Evolutionary conservation across 2,329 filamentous ascomycete species (phyloP).

Genomic region (Dichotomopilus funicola): DNA sequence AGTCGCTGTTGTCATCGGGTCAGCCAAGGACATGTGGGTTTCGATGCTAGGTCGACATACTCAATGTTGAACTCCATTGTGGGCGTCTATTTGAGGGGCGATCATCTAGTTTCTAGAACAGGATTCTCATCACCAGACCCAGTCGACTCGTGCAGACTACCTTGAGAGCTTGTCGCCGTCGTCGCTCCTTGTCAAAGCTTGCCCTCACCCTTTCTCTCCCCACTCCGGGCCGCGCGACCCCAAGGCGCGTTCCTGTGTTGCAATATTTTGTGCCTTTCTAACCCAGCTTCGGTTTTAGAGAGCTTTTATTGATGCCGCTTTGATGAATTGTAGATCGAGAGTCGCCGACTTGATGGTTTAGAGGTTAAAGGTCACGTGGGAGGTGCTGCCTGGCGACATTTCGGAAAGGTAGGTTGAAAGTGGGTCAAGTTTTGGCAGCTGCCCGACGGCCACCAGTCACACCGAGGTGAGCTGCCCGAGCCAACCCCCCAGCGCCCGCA

Average conservation of each 20-base stretch:
- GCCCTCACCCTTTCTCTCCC: background rate
- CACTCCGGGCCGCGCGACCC: background rate
- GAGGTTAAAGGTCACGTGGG: constrained; percentile 6
- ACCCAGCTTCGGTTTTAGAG: too few relatives aligned
- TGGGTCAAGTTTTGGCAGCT: background rate
- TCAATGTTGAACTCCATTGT: constrained; percentile 49
- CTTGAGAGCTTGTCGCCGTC: background rate
- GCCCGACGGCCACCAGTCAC: background rate
- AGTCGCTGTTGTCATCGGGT: constrained; percentile 35
- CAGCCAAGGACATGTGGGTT: background rate
- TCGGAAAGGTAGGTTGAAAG: background rate
- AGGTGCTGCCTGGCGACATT: constrained; percentile 1
- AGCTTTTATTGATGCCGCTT: background rate
- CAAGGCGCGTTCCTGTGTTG: background rate
- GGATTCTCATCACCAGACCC: background rate
- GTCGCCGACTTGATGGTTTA: background rate
- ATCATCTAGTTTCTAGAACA: background rate
- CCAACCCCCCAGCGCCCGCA: background rate
- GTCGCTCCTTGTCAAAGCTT: background rate
- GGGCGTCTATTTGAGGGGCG: constrained; percentile 9
- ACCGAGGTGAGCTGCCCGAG: background rate
- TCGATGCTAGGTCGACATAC: constrained; percentile 27
- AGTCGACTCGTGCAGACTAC: background rate
- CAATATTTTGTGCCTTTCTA: too few relatives aligned
- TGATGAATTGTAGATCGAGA: background rate